Base-by-base conservation (phyloP, 495 filamentous ascomycete species). In the Diplogelasinospora grovesii region DNA sequence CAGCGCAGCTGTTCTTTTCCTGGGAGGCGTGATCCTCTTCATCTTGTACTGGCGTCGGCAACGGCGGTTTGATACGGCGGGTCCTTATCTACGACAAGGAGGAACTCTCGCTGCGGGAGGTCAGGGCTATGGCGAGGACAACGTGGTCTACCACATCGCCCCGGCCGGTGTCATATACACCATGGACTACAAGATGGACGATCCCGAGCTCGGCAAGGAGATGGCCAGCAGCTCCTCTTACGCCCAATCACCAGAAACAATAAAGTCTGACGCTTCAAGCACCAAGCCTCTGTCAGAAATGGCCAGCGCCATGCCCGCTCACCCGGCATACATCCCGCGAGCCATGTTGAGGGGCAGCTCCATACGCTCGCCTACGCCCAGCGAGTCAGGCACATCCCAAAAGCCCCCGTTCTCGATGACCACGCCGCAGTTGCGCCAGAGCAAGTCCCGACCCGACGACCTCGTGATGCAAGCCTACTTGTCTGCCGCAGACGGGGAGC, bases 251-350 rank as follows among this genome's bases (percentile, higher is more conserved):
- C 48, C 52, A 21, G 50, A 47, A 28, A 56, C 39, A 36, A 28
- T 45, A 11, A 23, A 22, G 14, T 8, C 37, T 15, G 41, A 46
- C 36, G 11, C 28, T 49, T 49, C 23, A n/a, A n/a, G n/a, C 41
- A 10, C 24, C 25, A 38, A 16, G n/a, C 48, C 9, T 48, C 50
- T 11, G n/a, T 46, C 22, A 39, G 40, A 42, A 29, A 45, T 36
- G 13, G 46, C 45, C 24, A 53, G 39, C 46, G 56, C 56, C 15
- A 59, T 70, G 46, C 69, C 68, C n/a, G 59, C 65, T 4, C 69
- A 71, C 35, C 66, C 66, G 10, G 69, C 69, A n/a, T 73, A 73
- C 41, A 54, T 71, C 14, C 65, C 69, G 1, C 48, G 47, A 8
- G 49, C 58, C 3, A 32, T 61, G 11, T 63, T 66, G 25, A 54